phyloP scores from a whole-genome alignment of 441 rosid genomes.

The Euphorbia corollata region DNA sequence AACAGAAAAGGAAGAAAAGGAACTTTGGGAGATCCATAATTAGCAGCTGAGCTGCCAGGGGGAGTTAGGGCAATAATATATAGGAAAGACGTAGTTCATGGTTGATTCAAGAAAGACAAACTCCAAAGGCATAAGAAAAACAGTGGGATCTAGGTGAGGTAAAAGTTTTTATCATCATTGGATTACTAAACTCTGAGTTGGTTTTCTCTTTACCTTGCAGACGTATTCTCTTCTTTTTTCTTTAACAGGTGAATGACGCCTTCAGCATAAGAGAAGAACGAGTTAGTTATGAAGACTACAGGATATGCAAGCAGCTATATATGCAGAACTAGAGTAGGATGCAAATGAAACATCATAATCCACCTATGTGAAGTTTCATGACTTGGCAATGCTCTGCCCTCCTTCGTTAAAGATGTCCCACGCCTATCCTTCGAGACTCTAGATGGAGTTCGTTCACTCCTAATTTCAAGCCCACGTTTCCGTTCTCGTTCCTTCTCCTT shows the following conservation, averaged over 20 bases:
- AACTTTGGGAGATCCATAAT: slow-evolving; percentile 6
- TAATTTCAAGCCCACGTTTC: slow-evolving; percentile 56
- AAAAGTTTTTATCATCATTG: slow-evolving; percentile 35
- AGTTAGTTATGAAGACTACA: slow-evolving; percentile 63
- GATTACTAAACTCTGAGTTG: slow-evolving; percentile 42
- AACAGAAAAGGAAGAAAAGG: slow-evolving; percentile 11
- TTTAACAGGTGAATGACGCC: slow-evolving; percentile 90
- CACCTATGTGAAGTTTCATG: slow-evolving; percentile 91
- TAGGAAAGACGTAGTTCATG: slow-evolving; percentile 18
- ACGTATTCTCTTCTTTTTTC: slow-evolving; percentile 95
- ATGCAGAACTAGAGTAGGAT: slow-evolving; percentile 60
- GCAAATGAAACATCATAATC: slow-evolving; percentile 67
- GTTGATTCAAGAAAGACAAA: slow-evolving; percentile 12
- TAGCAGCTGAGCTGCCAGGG: slow-evolving; percentile 13
- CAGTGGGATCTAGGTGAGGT: slow-evolving; percentile 28
- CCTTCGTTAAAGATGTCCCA: slow-evolving; percentile 65
- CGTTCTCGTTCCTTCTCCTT: slow-evolving; percentile 77
- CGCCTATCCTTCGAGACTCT: slow-evolving; percentile 67
- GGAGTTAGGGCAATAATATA: slow-evolving; percentile 20
- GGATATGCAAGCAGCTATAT: slow-evolving; percentile 52
- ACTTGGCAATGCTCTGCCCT: slow-evolving; percentile 43
- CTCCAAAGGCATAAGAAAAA: slow-evolving; percentile 22
- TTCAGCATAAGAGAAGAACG: slow-evolving; percentile 92
- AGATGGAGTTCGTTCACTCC: slow-evolving; percentile 64
- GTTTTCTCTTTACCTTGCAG: slow-evolving; percentile 80